Evolutionary conservation across 495 filamentous ascomycete species (phyloP), one percentile per base, ranked within the genome.

Genomic region (Neurospora cerealis): DNA sequence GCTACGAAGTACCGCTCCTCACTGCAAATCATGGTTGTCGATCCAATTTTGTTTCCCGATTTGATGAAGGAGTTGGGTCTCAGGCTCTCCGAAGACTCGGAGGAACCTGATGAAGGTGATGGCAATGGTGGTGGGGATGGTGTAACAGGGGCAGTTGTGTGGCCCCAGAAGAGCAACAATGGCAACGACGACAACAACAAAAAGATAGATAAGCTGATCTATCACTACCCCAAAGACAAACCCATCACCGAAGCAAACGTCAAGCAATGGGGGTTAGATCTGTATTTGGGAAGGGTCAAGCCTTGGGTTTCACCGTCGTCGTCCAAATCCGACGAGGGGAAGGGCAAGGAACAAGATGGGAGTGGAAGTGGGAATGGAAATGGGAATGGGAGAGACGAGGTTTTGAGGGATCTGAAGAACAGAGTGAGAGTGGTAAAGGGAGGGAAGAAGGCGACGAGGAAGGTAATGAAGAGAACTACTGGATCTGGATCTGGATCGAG

Each of bases 41-140:
- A 87, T 73, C 80, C 83, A 4, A 73, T 80, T 13, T 80, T 86
- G 46, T 86, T 86, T 73, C 80, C 76, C 2, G 78, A 82, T 24
- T 78, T 86, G 75, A 79, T 80, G 34, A 73, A 70, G 9, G 72
- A 75, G 36, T 66, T 85, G 60, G 82, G 83, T 9, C 77, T 86
- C 10, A 74, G 77, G 13, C 74, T 74, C 0, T 28, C 24, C 24
- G 24, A 28, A 28, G 41, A n/a, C 7, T n/a, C 41, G 41, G 17
- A 44, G 1, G 17, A 9, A 9, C n/a, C 17, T 11, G 44, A n/a
- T 48, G n/a, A 19, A 2, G 41, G 5, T 19, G 41, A 0, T 38
- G 37, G 37, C 32, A 28, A 28, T 19, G 15, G 15, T 44, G 6
- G 11, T 6, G 15, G 17, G 24, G 24, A 28, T 21, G 44, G 4